phyloP scores from a whole-genome alignment of 2,329 filamentous ascomycete genomes.

The Zymoseptoria tritici region DNA sequence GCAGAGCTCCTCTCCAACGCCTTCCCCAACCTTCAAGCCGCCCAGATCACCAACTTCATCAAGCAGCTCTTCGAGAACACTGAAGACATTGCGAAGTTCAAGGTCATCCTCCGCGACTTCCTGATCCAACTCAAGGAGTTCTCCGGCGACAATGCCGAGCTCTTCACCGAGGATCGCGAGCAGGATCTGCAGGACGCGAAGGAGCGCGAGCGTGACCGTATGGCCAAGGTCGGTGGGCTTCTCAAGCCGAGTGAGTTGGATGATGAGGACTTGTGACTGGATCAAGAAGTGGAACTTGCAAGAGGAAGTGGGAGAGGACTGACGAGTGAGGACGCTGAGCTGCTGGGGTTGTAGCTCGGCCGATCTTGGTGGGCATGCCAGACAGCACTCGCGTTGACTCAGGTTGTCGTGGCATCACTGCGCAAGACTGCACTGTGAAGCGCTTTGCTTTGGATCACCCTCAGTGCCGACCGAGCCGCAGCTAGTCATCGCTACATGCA shows the following conservation, averaged over 20 bases:
- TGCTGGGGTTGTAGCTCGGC: conserved; percentile 2
- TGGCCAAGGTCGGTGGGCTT: conserved; percentile 89
- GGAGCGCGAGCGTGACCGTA: conserved; percentile 80
- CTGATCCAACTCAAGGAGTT: conserved; percentile 96
- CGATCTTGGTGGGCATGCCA: not conserved
- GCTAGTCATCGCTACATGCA: not conserved
- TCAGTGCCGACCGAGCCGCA: not conserved
- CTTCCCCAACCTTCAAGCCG: conserved; percentile 79
- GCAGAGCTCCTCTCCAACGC: conserved; percentile 77
- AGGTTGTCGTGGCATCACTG: not conserved
- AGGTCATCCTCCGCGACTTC: conserved; percentile 92
- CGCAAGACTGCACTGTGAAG: not conserved
- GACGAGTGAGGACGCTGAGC: conserved; percentile 5
- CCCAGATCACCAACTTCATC: conserved; percentile 83
- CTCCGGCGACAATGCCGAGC: conserved; percentile 85
- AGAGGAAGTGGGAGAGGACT: conserved; percentile 4
- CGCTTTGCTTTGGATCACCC: not conserved
- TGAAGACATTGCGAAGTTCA: conserved; percentile 87
- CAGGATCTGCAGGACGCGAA: conserved; percentile 80
- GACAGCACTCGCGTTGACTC: not conserved
- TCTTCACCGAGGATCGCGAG: conserved; percentile 91
- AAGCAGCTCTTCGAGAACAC: conserved; percentile 83
- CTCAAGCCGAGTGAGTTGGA: conserved; percentile 97
- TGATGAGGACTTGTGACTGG: conserved; percentile 74
- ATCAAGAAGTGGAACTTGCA: conserved; percentile 35